Conservation (phyloP, 371 early-diverging fungal genomes). For the Syncephalastrum sp. region DNA sequence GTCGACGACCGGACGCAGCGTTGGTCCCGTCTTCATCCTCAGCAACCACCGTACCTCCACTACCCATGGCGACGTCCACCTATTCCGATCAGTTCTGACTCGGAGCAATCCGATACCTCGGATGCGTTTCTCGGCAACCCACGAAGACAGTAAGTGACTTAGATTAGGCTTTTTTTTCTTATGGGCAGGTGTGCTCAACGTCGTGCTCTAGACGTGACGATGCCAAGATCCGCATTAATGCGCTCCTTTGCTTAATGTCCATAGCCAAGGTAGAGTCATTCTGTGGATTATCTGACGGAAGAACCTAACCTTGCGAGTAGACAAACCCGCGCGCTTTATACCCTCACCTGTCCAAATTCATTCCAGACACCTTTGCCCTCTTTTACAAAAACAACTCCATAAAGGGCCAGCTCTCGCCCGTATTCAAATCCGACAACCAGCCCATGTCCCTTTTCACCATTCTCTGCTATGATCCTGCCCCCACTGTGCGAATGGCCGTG, state of each 20-base stretch:
- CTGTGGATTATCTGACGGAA: not conserved
- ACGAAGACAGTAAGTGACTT: conserved; percentile 21
- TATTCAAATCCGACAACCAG: conserved; percentile 36
- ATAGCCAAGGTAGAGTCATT: conserved; percentile 44
- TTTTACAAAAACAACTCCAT: conserved; percentile 29
- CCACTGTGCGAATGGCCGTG: conserved; percentile 53
- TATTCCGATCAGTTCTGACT: conserved; percentile 50
- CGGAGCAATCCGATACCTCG: conserved; percentile 61
- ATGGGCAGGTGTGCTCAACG: no score
- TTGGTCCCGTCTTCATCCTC: not conserved
- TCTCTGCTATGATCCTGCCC: conserved; percentile 39
- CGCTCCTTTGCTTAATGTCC: conserved; percentile 54
- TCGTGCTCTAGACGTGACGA: conserved; percentile 33
- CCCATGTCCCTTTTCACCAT: conserved; percentile 47
- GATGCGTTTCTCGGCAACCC: conserved; percentile 28
- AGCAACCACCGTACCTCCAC: conserved; percentile 1
- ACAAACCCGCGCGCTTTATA: conserved; percentile 55
- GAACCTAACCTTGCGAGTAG: conserved; percentile 24
- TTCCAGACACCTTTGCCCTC: conserved; percentile 49
- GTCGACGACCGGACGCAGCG: no score
- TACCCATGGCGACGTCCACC: not conserved
- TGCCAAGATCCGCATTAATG: conserved; percentile 58
- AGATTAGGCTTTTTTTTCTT: no score
- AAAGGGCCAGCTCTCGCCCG: conserved; percentile 17
- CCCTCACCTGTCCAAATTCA: conserved; percentile 58